Percentiles rank a stretch among this genome's conserved stretches.
These are phyloP conservation scores for Glutinoglossum americanum DNA, from an alignment of 495 filamentous ascomycete genomes.

Conservation along the genomic window DNA sequence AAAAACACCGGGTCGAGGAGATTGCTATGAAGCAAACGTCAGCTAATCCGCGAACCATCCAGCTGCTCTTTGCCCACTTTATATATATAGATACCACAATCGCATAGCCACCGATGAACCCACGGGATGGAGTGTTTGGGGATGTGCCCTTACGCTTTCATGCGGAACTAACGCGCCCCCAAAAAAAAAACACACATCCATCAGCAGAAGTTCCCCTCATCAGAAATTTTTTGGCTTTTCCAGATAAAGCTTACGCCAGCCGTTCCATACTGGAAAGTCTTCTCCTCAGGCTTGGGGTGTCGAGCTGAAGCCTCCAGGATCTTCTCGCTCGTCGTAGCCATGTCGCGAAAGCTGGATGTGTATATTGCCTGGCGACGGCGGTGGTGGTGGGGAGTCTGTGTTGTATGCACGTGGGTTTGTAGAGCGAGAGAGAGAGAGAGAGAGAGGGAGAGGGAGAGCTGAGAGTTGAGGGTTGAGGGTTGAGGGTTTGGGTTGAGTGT, in stretches of 20 bases:
- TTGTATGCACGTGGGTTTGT: no score
- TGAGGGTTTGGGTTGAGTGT: no score
- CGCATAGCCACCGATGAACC: no score
- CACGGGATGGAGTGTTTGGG: no score
- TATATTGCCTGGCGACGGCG: background rate
- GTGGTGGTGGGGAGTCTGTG: background rate
- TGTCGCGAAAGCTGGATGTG: background rate
- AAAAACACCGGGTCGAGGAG: slow-evolving; percentile 76
- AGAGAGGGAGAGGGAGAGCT: no score
- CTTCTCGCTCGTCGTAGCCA: background rate
- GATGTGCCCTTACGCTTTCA: slow-evolving; percentile 44
- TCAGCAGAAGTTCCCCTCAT: background rate
- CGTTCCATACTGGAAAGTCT: slow-evolving; percentile 77
- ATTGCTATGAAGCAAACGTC: slow-evolving; percentile 12
- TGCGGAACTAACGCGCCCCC: slow-evolving; percentile 38
- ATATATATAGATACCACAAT: background rate
- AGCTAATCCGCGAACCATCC: background rate
- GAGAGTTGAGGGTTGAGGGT: no score
- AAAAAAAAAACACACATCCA: background rate
- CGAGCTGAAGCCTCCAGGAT: slow-evolving; percentile 31
- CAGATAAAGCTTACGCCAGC: slow-evolving; percentile 47
- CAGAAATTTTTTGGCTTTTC: no score
- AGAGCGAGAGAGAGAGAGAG: background rate
- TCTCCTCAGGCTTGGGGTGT: slow-evolving; percentile 49
- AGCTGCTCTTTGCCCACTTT: background rate